Evolutionary conservation across 1,284 basidiomycete species (phyloP).

Genomic region (Rhodotorula glutinis): DNA sequence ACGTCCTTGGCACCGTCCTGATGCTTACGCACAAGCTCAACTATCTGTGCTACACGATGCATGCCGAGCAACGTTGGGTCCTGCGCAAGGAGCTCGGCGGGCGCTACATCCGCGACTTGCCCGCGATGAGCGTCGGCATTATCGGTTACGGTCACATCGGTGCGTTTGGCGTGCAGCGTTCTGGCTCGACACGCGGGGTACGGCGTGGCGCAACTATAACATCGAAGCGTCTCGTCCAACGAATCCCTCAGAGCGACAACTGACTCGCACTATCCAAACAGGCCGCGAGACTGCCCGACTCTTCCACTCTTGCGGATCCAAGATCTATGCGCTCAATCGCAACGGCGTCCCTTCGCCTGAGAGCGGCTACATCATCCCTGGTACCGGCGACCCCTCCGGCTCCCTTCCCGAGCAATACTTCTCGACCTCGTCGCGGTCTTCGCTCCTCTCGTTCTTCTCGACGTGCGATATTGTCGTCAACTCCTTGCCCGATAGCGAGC

Average conservation of each 20-base stretch:
- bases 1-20: slow-evolving; percentile 25
- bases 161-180: neutral
- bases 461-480: slow-evolving; percentile 41
- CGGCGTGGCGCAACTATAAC: too few relatives aligned
- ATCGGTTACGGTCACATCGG: slow-evolving; percentile 35
- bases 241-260: neutral
- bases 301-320: slow-evolving; percentile 13
- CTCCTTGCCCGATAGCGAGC: slow-evolving; percentile 29
- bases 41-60: slow-evolving; percentile 2
- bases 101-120: slow-evolving; percentile 23
- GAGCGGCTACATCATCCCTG: slow-evolving; percentile 33
- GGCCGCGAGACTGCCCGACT: slow-evolving; percentile 30
- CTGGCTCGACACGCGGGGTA: too few relatives aligned
- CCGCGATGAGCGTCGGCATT: slow-evolving; percentile 26
- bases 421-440: slow-evolving; percentile 2
- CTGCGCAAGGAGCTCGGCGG: slow-evolving; percentile 20
- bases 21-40: slow-evolving; percentile 23
- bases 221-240: too few relatives aligned
- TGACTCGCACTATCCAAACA: neutral
- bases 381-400: slow-evolving; percentile 43
- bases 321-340: slow-evolving; percentile 25
- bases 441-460: slow-evolving; percentile 26
- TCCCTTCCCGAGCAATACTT: slow-evolving; percentile 19
- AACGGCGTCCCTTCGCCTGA: slow-evolving; percentile 12
- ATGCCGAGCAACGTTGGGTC: slow-evolving; percentile 24